phyloP scores from a whole-genome alignment of 805 yeast genomes.

The Pichia cabralensis region DNA sequence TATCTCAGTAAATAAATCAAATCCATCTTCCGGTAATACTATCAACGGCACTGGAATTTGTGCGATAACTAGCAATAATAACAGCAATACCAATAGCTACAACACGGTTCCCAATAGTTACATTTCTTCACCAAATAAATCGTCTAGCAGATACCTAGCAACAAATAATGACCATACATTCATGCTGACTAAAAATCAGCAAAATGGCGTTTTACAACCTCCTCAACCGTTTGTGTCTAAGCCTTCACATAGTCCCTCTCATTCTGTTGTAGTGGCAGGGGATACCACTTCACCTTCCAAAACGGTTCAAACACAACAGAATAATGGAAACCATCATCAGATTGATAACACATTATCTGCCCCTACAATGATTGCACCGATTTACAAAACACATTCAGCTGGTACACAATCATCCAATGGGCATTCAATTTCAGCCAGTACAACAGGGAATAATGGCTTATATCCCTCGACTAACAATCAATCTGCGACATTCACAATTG shows the following conservation, averaged over 20 bases:
- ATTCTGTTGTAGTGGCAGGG: too few relatives aligned
- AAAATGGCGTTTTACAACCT: too few relatives aligned
- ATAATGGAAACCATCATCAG: not conserved
- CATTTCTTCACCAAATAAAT: slow-evolving; percentile 4
- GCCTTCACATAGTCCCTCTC: slow-evolving; percentile 3
- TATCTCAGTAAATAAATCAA: too few relatives aligned
- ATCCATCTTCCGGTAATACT: too few relatives aligned
- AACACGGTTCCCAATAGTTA: not conserved
- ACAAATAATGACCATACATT: slow-evolving; percentile 7
- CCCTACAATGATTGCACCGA: slow-evolving; percentile 7
- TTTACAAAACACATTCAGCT: slow-evolving; percentile 1
- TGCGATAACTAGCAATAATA: not conserved
- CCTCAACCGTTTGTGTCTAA: too few relatives aligned
- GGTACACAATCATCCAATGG: not conserved
- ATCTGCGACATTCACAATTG: too few relatives aligned
- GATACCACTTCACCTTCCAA: too few relatives aligned
- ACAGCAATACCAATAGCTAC: not conserved
- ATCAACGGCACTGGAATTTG: too few relatives aligned
- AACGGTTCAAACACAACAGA: not conserved
- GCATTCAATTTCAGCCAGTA: not conserved
- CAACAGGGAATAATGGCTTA: too few relatives aligned
- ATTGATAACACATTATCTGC: slow-evolving; percentile 8
- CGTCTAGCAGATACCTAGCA: slow-evolving; percentile 3
- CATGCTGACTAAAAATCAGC: not conserved
- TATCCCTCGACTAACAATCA: not conserved